Percentiles rank a stretch among this genome's conserved stretches.
Evolutionary conservation across 2,329 filamentous ascomycete species (phyloP).

Genomic region (Fusarium sambucinum): DNA sequence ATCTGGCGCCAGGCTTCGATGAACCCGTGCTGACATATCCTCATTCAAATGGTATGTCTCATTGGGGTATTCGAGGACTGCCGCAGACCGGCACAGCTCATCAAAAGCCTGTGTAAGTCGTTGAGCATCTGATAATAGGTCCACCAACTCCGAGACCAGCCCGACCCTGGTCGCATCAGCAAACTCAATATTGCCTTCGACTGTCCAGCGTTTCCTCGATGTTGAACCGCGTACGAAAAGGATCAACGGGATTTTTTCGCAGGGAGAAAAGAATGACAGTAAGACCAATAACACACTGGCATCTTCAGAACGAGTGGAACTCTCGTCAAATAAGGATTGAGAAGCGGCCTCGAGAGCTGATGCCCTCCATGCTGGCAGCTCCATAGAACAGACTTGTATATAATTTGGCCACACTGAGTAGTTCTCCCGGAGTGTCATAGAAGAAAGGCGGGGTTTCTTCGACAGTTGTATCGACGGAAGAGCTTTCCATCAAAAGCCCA

Average conservation of each 20-base stretch:
- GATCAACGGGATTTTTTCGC: constrained; percentile 36
- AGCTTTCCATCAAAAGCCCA: constrained; percentile 19
- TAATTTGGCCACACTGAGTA: constrained; percentile 4
- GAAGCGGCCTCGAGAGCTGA: constrained; percentile 38
- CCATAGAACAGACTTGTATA: constrained; percentile 16
- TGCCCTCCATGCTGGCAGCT: constrained; percentile 31
- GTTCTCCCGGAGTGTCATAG: constrained; percentile 6
- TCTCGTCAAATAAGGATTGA: constrained; percentile 27
- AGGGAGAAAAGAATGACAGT: constrained; percentile 39
- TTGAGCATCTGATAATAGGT: constrained; percentile 24
- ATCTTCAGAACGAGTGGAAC: constrained; percentile 31
- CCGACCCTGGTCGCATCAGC: constrained; percentile 51
- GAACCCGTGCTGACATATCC: constrained; percentile 31
- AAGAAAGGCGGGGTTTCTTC: constrained; percentile 15
- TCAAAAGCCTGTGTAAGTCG: constrained; percentile 24
- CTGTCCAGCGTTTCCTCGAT: constrained; percentile 44
- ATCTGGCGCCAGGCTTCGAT: constrained; percentile 23
- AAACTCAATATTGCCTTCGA: constrained; percentile 36
- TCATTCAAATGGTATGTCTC: constrained; percentile 38
- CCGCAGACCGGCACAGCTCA: constrained; percentile 25
- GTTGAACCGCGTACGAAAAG: constrained; percentile 40
- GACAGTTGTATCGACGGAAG: constrained; percentile 17
- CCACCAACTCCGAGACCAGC: constrained; percentile 17
- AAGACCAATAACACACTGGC: constrained; percentile 38
- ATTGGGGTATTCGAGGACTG: constrained; percentile 27